phyloP scores from a whole-genome alignment of 2,329 filamentous ascomycete genomes.

The Ophiocordyceps camponoti-rufipedis region DNA sequence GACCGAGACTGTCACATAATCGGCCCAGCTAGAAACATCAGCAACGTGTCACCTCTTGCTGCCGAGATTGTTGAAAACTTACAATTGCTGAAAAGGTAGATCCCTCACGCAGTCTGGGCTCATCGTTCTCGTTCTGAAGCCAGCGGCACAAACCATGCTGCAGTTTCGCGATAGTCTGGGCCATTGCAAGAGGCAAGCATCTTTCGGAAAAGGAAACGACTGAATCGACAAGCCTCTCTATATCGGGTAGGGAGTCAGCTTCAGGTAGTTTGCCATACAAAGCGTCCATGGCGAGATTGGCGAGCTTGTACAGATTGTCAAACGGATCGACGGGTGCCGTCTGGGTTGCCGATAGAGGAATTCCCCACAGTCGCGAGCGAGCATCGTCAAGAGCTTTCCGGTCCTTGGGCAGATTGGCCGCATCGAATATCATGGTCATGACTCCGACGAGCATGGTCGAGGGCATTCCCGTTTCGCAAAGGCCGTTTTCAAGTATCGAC shows the following conservation, averaged over 20 bases:
- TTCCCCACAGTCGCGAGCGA: slow-evolving; percentile 43
- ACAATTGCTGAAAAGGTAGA: slow-evolving; percentile 24
- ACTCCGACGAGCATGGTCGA: slow-evolving; percentile 18
- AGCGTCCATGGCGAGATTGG: slow-evolving; percentile 30
- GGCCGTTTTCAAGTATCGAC: slow-evolving; percentile 20
- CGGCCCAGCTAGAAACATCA: slow-evolving; percentile 22
- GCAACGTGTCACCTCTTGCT: not conserved
- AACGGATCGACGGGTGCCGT: slow-evolving; percentile 42
- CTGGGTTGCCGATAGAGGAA: slow-evolving; percentile 9
- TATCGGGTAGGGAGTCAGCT: slow-evolving; percentile 16
- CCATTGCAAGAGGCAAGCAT: slow-evolving; percentile 29
- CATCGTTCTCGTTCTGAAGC: slow-evolving; percentile 38
- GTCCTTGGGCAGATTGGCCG: slow-evolving; percentile 37
- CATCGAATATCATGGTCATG: slow-evolving; percentile 17
- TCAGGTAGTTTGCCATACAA: slow-evolving; percentile 31
- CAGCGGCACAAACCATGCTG: slow-evolving; percentile 45
- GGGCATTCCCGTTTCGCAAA: slow-evolving; percentile 7
- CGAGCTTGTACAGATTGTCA: slow-evolving; percentile 44
- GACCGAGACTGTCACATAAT: slow-evolving; percentile 32
- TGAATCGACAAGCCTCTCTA: slow-evolving; percentile 31
- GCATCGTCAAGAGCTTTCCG: slow-evolving; percentile 46
- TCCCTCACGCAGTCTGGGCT: slow-evolving; percentile 21
- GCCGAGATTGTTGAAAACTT: slow-evolving; percentile 9
- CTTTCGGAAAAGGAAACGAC: slow-evolving; percentile 32
- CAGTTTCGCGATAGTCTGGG: slow-evolving; percentile 36